Evolutionary conservation across 106 monocot species (phyloP).

Genomic region (Vanilla planifolia): DNA sequence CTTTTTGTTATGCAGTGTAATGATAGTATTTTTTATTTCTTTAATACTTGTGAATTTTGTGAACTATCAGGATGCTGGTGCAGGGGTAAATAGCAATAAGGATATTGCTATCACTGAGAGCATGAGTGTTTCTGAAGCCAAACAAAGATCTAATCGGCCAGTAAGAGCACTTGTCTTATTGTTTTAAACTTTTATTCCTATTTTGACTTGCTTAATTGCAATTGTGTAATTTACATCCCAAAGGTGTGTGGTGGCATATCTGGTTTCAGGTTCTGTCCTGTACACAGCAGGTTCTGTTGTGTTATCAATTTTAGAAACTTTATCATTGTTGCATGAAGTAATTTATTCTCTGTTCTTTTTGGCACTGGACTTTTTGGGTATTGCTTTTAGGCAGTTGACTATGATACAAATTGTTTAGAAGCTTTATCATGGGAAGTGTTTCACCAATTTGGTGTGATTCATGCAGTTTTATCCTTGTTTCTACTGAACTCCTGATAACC

Average conservation of each 20-base stretch:
- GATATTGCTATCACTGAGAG: constrained; percentile 47
- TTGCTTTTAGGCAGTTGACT: no score
- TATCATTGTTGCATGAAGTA: not conserved
- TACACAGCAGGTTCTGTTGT: not conserved
- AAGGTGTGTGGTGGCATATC: not conserved
- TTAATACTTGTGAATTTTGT: not conserved
- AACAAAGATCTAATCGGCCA: constrained; percentile 32
- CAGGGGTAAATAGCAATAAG: constrained; percentile 30
- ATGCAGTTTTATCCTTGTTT: no score
- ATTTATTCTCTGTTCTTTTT: not conserved
- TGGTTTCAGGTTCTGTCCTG: not conserved
- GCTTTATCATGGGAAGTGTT: no score
- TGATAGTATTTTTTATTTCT: not conserved
- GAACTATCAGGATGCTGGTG: constrained; percentile 38
- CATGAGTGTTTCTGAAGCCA: constrained; percentile 49
- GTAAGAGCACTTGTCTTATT: constrained; percentile 18
- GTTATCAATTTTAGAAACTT: not conserved
- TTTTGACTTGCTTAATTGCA: not conserved
- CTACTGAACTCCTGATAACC: no score
- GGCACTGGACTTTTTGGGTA: no score
- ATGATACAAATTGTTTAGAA: no score
- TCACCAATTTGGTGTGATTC: no score
- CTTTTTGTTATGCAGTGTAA: not conserved
- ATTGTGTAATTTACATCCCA: constrained; percentile 2
- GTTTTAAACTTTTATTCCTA: not conserved